A percentile compares a stretch with the other conserved stretches of the same genome.
Evolutionary conservation across 306 rosid genomes (phyloP).

Genomic region (Cicer pinnatifidum): DNA sequence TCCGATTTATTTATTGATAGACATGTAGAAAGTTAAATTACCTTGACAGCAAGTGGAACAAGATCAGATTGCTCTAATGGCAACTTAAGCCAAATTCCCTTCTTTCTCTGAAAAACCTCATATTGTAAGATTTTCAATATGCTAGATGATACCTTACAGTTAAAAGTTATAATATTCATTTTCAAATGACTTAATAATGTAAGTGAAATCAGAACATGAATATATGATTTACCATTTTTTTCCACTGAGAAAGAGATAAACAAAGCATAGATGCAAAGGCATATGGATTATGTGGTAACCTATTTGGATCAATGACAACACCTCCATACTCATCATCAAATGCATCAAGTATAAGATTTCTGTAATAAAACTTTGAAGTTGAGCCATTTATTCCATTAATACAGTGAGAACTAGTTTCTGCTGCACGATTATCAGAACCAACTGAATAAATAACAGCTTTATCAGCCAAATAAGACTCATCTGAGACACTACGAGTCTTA

Average conservation of each 20-base stretch:
- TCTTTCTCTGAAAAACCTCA: constrained; percentile 75
- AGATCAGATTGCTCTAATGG: constrained; percentile 71
- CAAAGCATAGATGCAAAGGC: constrained; percentile 61
- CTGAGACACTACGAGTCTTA: constrained; percentile 54
- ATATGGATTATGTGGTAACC: constrained; percentile 59
- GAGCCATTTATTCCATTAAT: constrained; percentile 65
- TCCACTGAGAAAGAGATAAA: constrained; percentile 83
- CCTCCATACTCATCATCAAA: constrained; percentile 91
- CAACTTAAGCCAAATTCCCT: constrained; percentile 94
- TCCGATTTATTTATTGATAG: neutral
- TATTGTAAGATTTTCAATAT: neutral
- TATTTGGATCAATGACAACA: constrained; percentile 67
- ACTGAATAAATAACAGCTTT: constrained; percentile 50
- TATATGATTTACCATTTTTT: constrained; percentile 55
- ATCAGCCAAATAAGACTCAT: constrained; percentile 48
- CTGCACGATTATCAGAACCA: constrained; percentile 50
- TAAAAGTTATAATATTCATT: no score
- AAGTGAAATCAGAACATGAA: neutral
- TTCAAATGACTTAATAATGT: neutral
- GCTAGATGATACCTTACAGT: neutral
- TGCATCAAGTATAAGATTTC: constrained; percentile 67
- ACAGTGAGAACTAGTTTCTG: constrained; percentile 46
- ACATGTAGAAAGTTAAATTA: constrained; percentile 51
- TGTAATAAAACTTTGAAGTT: constrained; percentile 48
- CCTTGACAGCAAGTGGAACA: constrained; percentile 88